Conservation (phyloP, 1,284 basidiomycete genomes). For the Meripilus lineatus region DNA sequence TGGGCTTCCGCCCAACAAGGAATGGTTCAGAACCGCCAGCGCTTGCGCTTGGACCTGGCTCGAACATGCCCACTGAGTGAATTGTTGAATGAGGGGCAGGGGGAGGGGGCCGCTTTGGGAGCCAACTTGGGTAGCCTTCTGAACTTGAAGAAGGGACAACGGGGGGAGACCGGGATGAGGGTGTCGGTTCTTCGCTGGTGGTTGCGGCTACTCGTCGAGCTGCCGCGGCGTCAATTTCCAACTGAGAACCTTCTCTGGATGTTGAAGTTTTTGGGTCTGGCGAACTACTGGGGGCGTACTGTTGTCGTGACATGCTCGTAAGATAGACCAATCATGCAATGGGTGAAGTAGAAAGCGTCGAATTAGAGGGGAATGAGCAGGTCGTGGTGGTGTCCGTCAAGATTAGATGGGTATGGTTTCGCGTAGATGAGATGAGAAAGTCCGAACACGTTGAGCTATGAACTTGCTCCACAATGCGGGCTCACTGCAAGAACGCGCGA, state of each 20-base stretch:
- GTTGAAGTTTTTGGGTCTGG: conserved; percentile 24
- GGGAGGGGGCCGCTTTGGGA: conserved; percentile 70
- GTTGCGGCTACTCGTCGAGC: conserved; percentile 14
- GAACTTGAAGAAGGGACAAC: conserved; percentile 32
- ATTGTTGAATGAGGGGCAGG: conserved; percentile 69
- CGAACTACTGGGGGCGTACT: conserved; percentile 23
- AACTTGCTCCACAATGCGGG: conserved; percentile 24
- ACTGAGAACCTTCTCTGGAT: conserved; percentile 6
- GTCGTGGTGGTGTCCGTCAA: conserved; percentile 16
- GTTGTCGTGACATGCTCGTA: conserved; percentile 30
- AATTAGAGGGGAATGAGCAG: conserved; percentile 6
- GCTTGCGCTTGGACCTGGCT: conserved; percentile 37
- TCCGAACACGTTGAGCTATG: conserved; percentile 25
- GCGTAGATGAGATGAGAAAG: conserved; percentile 16
- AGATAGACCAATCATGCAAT: conserved; percentile 20
- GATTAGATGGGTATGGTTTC: conserved; percentile 24
- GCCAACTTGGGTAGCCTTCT: conserved; percentile 77
- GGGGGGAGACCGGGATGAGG: conserved; percentile 24
- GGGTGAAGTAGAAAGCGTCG: conserved; percentile 12
- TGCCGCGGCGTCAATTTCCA: conserved; percentile 18
- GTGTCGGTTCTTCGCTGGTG: conserved; percentile 21
- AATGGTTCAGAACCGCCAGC: conserved; percentile 27
- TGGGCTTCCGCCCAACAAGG: conserved; percentile 62
- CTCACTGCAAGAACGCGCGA: conserved; percentile 31
- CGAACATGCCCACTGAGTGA: conserved; percentile 44